Evolutionary conservation across 2,329 filamentous ascomycete species (phyloP).

Genomic region (Neopestalotiopsis sp.): DNA sequence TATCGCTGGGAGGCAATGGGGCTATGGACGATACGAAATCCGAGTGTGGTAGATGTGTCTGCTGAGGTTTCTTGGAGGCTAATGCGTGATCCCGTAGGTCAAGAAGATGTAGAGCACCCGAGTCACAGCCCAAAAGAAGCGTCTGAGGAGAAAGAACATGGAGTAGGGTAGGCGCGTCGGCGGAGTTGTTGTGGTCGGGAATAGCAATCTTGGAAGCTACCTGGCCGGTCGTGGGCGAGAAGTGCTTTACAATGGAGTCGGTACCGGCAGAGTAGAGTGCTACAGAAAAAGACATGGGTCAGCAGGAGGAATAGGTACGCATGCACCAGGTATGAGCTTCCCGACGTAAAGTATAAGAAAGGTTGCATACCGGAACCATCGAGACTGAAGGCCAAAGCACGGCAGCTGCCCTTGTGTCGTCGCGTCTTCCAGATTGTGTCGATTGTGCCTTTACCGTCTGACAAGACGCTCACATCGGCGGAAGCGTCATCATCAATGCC

Average conservation of each 20-base stretch:
- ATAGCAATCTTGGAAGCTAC: constrained; percentile 85
- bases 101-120: constrained; percentile 84
- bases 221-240: constrained; percentile 62
- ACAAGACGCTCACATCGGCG: constrained; percentile 55
- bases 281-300: constrained; percentile 34
- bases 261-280: constrained; percentile 69
- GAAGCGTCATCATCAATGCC: constrained; percentile 58
- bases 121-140: constrained; percentile 88
- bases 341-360: not conserved
- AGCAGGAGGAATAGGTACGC: not conserved
- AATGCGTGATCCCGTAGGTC: constrained; percentile 74
- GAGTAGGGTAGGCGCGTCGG: constrained; percentile 81
- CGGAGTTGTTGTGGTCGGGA: constrained; percentile 57
- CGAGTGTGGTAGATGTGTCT: constrained; percentile 85
- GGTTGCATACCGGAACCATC: constrained; percentile 75
- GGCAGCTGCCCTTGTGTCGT: constrained; percentile 92
- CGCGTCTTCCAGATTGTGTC: constrained; percentile 86
- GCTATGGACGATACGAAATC: constrained; percentile 92
- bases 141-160: constrained; percentile 87
- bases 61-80: constrained; percentile 67
- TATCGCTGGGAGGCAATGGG: constrained; percentile 77
- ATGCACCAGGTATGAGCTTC: not conserved
- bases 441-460: constrained; percentile 74
- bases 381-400: constrained; percentile 76
- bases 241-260: constrained; percentile 63